These are phyloP conservation scores for Bretschneidera sinensis DNA, from an alignment of 345 rosid genomes.

Conservation along the genomic window DNA sequence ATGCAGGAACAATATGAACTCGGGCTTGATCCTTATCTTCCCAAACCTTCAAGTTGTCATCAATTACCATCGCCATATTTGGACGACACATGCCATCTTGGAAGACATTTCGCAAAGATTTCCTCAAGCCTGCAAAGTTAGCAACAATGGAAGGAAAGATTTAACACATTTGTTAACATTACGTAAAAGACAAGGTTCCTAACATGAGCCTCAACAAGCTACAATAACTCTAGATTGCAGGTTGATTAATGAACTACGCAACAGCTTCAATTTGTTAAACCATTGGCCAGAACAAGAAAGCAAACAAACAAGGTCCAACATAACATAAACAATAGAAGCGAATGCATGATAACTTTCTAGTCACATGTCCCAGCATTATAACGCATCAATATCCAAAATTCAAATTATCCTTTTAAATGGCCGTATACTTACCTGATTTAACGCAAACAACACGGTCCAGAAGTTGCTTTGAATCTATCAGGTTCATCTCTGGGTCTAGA, in stretches of 20 bases:
- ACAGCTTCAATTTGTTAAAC: not conserved
- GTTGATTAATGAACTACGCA: not conserved
- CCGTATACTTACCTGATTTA: conserved; percentile 64
- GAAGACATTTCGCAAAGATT: conserved; percentile 82
- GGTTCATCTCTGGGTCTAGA: conserved; percentile 83
- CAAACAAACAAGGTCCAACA: not conserved
- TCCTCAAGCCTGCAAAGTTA: conserved; percentile 56
- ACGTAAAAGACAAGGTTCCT: not conserved
- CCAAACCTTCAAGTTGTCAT: conserved; percentile 95
- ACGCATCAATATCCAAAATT: not conserved
- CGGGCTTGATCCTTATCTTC: conserved; percentile 98
- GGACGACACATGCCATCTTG: conserved; percentile 88
- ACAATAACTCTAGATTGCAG: not conserved
- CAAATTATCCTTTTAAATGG: not conserved
- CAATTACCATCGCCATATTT: conserved; percentile 98
- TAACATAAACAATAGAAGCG: conserved; percentile 5
- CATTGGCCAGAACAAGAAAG: not conserved
- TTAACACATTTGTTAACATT: not conserved
- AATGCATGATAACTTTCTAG: conserved; percentile 11
- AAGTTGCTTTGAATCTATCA: conserved; percentile 73
- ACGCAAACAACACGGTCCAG: conserved; percentile 84
- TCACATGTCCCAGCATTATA: not conserved
- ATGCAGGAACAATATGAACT: conserved; percentile 93
- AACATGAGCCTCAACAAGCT: not conserved
- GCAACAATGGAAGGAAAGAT: conserved; percentile 18